These are phyloP conservation scores for Laguncularia racemosa DNA, from an alignment of 345 rosid genomes.

Conservation along the genomic window DNA sequence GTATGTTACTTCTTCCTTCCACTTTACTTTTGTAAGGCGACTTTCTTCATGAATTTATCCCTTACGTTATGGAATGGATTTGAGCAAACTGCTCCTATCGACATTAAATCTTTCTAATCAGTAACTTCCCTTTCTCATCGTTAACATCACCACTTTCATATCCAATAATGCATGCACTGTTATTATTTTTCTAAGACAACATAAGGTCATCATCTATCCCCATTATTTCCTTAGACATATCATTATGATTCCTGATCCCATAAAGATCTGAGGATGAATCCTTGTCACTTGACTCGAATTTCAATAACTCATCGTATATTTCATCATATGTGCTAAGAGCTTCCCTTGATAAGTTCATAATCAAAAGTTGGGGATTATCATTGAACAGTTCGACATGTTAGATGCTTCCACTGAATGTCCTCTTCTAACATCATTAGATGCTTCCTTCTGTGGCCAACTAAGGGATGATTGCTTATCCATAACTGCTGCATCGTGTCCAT, in stretches of 20 bases:
- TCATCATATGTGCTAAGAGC: conserved; percentile 77
- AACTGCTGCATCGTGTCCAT: conserved; percentile 68
- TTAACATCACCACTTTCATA: conserved; percentile 44
- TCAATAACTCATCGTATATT: conserved; percentile 57
- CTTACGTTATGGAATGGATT: too few relatives aligned
- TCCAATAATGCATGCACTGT: conserved; percentile 19
- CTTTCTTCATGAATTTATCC: too few relatives aligned
- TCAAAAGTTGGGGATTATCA: conserved; percentile 36
- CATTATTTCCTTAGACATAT: not conserved
- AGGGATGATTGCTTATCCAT: conserved; percentile 86
- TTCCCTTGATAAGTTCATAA: conserved; percentile 66
- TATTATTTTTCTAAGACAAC: conserved; percentile 2
- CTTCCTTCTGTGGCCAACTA: conserved; percentile 97
- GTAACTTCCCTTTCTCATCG: conserved; percentile 54
- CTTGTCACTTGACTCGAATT: conserved; percentile 53
- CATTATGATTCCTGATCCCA: conserved; percentile 14
- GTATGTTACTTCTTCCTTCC: too few relatives aligned
- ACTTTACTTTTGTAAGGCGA: too few relatives aligned
- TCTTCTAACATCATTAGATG: conserved; percentile 74
- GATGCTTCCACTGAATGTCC: conserved; percentile 83
- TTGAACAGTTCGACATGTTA: too few relatives aligned
- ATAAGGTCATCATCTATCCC: not conserved
- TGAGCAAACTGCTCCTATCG: conserved; percentile 78
- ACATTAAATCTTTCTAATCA: conserved; percentile 82
- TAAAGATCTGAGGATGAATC: conserved; percentile 24